Evolutionary conservation across 257 asterid genomes (phyloP), one percentile per base, ranked within the genome.

Genomic region (Petunia secreta): DNA sequence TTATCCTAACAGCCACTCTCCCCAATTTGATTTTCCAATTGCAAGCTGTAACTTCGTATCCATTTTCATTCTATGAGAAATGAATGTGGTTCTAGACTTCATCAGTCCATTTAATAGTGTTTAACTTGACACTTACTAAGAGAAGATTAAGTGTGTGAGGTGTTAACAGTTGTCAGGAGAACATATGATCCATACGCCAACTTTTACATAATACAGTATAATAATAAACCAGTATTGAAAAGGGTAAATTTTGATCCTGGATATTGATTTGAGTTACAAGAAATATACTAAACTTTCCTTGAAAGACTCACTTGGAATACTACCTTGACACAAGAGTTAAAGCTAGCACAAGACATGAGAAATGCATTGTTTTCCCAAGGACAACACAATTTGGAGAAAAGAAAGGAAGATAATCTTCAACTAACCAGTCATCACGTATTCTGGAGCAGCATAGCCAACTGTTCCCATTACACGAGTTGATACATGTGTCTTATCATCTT

Each of bases 401-500:
- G 58, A 63, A 50, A 53, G 9, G 44, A 46, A 63, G 59, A 43
- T 38, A 15, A 46, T 76, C 8, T 69, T 34, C 57, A 44, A 44
- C 83, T 75, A 62, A 91, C 97, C 97, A 40, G 96, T 91, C 92
- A 88, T 91, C 57, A 91, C 91, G 80, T 93, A 92, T 69, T 94
- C 95, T 0, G 96, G 98, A 6, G 98, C 97, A 75, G 97, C 97
- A 75, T 94, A 94, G 77, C 98, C 98, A 5, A 90, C 84, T 11
- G 98, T 92, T 71, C 98, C 98, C 98, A 94, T 89, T 57, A 92
- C 96, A 25, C 96, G 90, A 4, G 98, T 94, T 7, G 98, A 91
- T 38, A 94, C 97, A 9, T 94, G 98, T 0, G 96, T 94, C 78
- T 92, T 88, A 68, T 94, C 97, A 9, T 95, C 98, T 89, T 86